Base-by-base conservation (phyloP, 768 basidiomycete species). In the Melanogaster broomeanus region DNA sequence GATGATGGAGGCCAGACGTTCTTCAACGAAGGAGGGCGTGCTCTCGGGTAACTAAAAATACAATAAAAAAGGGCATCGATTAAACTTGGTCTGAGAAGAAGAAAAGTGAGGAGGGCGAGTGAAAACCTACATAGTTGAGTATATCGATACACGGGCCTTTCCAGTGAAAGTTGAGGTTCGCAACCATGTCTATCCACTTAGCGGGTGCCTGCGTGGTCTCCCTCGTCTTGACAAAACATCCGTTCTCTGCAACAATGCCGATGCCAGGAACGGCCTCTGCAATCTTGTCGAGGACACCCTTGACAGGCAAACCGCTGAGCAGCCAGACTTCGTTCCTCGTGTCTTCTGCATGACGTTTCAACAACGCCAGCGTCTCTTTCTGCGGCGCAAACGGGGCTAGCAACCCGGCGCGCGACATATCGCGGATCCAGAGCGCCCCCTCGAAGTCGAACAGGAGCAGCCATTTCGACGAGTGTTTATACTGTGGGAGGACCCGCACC, bases 211-310 rank as follows among this genome's bases (percentile, higher is more conserved):
- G 66, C 53, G 54, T 69, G 28, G 45, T 62, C 24, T 45, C 64
- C 31, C 72, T 75, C 4, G 84, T 80, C 71, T 83, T 88, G 62
- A 93, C 80, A 64, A 84, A 93, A 65, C 92, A 93, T 2, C 92
- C 92, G 53, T 94, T 92, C 74, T 94, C 93, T 0, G 90, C 90
- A 78, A 92, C 84, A 52, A 93, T 82, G 16, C 92, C 92, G 46
- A 93, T 72, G 34, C 76, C 77, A 2, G 88, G 87, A 11, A 85
- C 75, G 54, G 73, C 70, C 51, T 77, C 76, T 12, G 80, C 81
- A 25, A 93, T 71, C 45, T 75, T 75, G 59, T 88, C 87, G 50
- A 94, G 64, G 24, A 82, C 78, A 12, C 80, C 83, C 51, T 75
- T 77, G 24, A 86, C 75, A 12, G 82, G 79, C 43, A 93, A 64